Conservation (phyloP, 1,284 basidiomycete genomes). For the Meira nashicola region DNA sequence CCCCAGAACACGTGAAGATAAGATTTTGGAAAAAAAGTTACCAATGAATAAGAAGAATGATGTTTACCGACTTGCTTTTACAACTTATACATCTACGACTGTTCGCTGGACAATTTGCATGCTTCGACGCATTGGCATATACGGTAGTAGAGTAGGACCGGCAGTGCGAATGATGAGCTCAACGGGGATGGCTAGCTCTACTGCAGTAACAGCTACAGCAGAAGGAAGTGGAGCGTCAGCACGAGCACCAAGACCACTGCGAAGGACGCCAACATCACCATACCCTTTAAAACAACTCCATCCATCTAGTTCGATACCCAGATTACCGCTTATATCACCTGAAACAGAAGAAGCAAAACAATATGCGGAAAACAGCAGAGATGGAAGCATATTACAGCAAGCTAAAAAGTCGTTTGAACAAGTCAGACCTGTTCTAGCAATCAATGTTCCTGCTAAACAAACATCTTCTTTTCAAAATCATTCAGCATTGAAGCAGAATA, state of each 20-base stretch:
- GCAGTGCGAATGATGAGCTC: too few species aligned
- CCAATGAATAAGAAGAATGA: too few species aligned
- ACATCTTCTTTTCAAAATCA: not conserved
- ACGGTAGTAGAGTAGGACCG: too few species aligned
- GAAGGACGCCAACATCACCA: not conserved
- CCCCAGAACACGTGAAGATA: too few species aligned
- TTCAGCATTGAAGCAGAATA: not conserved
- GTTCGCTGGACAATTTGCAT: too few species aligned
- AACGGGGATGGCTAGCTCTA: not conserved
- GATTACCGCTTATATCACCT: not conserved
- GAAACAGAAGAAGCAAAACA: not conserved
- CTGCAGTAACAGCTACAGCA: not conserved
- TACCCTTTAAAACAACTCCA: not conserved
- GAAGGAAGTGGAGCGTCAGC: not conserved
- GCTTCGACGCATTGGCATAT: too few species aligned
- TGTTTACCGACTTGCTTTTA: too few species aligned
- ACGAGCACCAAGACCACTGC: too few species aligned
- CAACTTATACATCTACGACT: too few species aligned
- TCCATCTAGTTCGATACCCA: not conserved
- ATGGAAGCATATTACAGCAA: slow-evolving; percentile 4
- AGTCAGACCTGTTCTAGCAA: not conserved
- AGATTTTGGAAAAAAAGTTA: too few species aligned
- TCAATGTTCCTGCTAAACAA: not conserved
- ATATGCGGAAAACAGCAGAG: not conserved
- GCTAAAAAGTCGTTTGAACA: not conserved